Conservation (phyloP, 2,329 filamentous ascomycete genomes). For the Lachnellula cervina region DNA sequence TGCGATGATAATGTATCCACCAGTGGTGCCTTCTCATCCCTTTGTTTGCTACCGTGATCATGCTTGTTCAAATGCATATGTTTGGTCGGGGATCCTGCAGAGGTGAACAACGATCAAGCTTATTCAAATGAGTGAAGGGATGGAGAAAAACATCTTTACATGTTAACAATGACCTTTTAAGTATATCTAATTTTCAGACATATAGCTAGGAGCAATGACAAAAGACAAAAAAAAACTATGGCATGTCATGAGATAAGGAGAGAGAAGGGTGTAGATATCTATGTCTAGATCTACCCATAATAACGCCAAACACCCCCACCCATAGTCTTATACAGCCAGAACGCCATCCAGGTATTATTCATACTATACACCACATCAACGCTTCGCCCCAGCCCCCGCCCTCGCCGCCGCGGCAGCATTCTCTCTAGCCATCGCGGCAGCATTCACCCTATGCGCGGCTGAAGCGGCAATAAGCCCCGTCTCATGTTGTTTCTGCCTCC, state of each 20-base stretch:
- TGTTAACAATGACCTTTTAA: too few relatives aligned
- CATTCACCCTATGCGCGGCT: conserved; percentile 2
- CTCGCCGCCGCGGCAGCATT: neutral
- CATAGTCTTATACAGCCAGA: neutral
- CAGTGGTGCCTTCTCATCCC: too few relatives aligned
- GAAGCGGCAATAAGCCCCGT: conserved; percentile 7
- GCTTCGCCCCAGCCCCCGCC: neutral
- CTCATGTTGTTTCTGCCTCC: conserved; percentile 10
- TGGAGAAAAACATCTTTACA: too few relatives aligned
- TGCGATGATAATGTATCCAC: too few relatives aligned
- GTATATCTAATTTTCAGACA: too few relatives aligned
- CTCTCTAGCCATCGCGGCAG: neutral
- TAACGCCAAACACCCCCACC: neutral
- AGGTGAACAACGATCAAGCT: too few relatives aligned
- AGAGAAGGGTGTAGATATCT: conserved; percentile 1
- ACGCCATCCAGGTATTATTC: neutral
- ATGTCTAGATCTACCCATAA: neutral
- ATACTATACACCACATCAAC: neutral
- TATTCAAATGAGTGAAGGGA: too few relatives aligned
- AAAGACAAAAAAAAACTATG: neutral
- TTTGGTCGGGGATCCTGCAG: too few relatives aligned
- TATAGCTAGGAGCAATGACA: too few relatives aligned
- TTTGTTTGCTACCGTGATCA: too few relatives aligned
- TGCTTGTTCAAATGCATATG: too few relatives aligned
- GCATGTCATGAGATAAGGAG: neutral